phyloP scores from a whole-genome alignment of 345 rosid genomes.

The Pugionium dolabratum region DNA sequence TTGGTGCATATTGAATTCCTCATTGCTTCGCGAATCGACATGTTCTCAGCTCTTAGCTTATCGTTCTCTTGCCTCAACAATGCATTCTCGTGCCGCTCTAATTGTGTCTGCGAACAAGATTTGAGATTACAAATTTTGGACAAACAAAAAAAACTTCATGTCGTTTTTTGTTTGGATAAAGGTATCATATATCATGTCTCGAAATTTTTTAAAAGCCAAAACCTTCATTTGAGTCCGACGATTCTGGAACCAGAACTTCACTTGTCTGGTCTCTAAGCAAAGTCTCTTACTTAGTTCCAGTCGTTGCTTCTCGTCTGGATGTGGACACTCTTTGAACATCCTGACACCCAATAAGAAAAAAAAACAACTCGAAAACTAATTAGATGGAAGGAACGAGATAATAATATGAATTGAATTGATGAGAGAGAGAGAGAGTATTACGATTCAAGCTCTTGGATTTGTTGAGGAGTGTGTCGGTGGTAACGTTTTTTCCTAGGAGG shows the following conservation, averaged over 20 bases:
- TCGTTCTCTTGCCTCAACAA: conserved; percentile 91
- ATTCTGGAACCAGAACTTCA: conserved; percentile 97
- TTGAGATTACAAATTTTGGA: neutral
- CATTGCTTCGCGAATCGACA: conserved; percentile 95
- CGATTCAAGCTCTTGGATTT: conserved; percentile 99
- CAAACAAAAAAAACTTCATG: conserved; percentile 61
- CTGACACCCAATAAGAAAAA: conserved; percentile 23
- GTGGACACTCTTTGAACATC: conserved; percentile 89
- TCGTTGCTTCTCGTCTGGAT: conserved; percentile 95
- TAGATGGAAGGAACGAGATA: conserved; percentile 8
- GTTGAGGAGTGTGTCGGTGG: conserved; percentile 99
- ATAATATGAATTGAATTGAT: neutral
- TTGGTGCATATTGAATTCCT: conserved; percentile 78
- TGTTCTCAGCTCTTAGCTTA: conserved; percentile 84
- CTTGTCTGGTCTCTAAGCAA: conserved; percentile 84
- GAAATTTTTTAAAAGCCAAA: too few species aligned
- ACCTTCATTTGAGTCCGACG: conserved; percentile 99
- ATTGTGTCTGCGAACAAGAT: conserved; percentile 58
- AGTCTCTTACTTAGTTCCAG: conserved; percentile 78
- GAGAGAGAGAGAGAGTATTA: conserved; percentile 31
- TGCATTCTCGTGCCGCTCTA: conserved; percentile 92
- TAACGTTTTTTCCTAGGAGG: conserved; percentile 93
- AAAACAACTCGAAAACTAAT: neutral
- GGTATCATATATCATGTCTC: too few species aligned
- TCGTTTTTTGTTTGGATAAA: too few species aligned